phyloP scores from a whole-genome alignment of 2,329 filamentous ascomycete species.

The Penicillium sp. region DNA sequence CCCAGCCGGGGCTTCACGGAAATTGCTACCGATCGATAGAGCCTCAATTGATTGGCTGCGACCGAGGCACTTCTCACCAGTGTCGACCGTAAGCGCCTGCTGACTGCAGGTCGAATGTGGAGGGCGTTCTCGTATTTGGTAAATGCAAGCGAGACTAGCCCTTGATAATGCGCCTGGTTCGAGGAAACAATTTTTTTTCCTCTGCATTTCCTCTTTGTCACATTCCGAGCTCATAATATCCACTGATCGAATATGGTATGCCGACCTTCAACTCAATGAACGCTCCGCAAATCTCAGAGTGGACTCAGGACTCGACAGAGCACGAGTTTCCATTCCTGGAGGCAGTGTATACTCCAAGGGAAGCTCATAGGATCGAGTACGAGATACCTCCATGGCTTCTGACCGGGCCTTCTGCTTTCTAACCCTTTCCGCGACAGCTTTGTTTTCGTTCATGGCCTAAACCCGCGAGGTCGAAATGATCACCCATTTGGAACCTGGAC shows the following conservation, averaged over 20 bases:
- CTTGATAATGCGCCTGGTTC: neutral
- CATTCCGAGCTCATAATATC: neutral
- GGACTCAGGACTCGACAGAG: conserved; percentile 17
- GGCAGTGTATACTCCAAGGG: conserved; percentile 29
- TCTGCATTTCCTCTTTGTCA: neutral
- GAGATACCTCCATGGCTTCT: neutral
- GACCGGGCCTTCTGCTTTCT: too few species aligned
- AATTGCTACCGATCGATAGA: conserved; percentile 14
- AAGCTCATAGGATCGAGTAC: conserved; percentile 32
- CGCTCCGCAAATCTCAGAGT: neutral
- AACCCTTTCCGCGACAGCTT: conserved; percentile 18
- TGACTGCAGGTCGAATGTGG: conserved; percentile 14
- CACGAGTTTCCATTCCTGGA: conserved; percentile 35
- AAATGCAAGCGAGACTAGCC: conserved; percentile 1
- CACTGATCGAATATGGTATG: neutral
- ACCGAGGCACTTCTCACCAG: neutral
- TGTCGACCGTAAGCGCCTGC: conserved; percentile 6
- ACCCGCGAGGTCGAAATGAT: conserved; percentile 32
- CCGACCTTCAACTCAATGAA: neutral
- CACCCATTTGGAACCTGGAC: conserved; percentile 38
- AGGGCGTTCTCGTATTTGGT: conserved; percentile 13
- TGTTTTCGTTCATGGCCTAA: conserved; percentile 36
- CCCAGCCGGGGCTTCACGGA: conserved; percentile 4
- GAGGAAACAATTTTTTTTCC: neutral
- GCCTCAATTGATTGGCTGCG: conserved; percentile 11